These are phyloP conservation scores for Mycena chlorophos DNA, from an alignment of 768 basidiomycete genomes.

Conservation along the genomic window DNA sequence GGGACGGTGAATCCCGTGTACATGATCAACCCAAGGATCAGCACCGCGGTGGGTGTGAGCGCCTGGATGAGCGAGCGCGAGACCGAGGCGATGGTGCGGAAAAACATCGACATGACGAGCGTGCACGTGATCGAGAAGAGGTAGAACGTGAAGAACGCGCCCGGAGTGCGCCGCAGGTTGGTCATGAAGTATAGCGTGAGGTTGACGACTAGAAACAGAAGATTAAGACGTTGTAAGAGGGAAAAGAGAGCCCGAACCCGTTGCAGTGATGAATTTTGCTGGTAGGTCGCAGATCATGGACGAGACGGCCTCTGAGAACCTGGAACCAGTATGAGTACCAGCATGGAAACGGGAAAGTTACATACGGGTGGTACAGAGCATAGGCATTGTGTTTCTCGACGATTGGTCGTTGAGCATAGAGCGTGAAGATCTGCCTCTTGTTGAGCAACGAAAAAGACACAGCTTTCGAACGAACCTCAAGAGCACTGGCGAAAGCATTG, in stretches of 20 bases:
- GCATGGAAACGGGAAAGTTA: no score
- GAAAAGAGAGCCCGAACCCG: not conserved
- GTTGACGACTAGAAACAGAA: constrained; percentile 28
- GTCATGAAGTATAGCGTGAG: constrained; percentile 44
- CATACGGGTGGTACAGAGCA: constrained; percentile 41
- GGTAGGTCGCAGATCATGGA: constrained; percentile 42
- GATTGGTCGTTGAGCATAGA: constrained; percentile 36
- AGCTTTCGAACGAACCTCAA: constrained; percentile 23
- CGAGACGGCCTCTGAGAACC: constrained; percentile 38
- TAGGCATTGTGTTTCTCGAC: constrained; percentile 42
- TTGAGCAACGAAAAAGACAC: not conserved
- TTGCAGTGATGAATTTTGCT: constrained; percentile 25
- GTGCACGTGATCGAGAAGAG: constrained; percentile 35
- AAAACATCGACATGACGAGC: constrained; percentile 35
- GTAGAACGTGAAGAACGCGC: constrained; percentile 41
- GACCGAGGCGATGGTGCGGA: constrained; percentile 34
- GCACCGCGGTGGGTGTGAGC: constrained; percentile 30
- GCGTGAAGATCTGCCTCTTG: constrained; percentile 29
- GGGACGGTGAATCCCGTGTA: constrained; percentile 45
- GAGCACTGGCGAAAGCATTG: constrained; percentile 39
- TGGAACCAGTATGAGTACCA: not conserved
- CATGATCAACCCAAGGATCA: constrained; percentile 40
- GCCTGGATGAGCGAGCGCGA: constrained; percentile 37
- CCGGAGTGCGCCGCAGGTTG: constrained; percentile 38
- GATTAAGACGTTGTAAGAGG: not conserved